A percentile compares a stretch with the other conserved stretches of the same genome.
phyloP scores from a whole-genome alignment of 208 protist genomes.

The Trypanosoma avium region DNA sequence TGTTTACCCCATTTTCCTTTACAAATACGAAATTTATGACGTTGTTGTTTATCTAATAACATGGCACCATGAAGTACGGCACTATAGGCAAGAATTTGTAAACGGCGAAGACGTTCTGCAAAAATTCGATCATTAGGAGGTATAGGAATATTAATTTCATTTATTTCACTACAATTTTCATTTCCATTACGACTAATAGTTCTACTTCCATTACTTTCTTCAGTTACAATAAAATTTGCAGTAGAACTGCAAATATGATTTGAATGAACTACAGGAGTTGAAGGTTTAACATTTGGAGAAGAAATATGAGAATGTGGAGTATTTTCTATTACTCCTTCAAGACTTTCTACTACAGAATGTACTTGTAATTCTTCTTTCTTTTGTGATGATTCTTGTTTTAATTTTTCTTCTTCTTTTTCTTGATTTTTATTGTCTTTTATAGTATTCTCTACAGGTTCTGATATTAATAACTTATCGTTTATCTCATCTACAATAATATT shows the following conservation, averaged over 20 bases:
- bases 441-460: not conserved
- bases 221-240: too few species aligned
- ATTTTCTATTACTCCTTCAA: too few species aligned
- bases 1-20: constrained; percentile 67
- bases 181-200: not conserved
- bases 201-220: too few species aligned
- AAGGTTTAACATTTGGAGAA: too few species aligned
- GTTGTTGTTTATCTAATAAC: constrained; percentile 53
- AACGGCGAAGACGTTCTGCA: constrained; percentile 38
- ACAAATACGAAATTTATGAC: constrained; percentile 47
- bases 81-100: constrained; percentile 78
- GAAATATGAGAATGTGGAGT: too few species aligned
- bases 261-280: too few species aligned
- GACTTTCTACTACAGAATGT: too few species aligned
- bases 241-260: too few species aligned
- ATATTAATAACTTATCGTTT: not conserved
- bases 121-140: not conserved
- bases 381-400: not conserved
- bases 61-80: constrained; percentile 50
- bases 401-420: constrained; percentile 1
- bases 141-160: not conserved
- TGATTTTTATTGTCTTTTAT: not conserved
- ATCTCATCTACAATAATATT: not conserved
- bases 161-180: too few species aligned
- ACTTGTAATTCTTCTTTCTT: too few species aligned